Percentiles rank a stretch among this genome's conserved stretches.
Evolutionary conservation across 306 rosid genomes (phyloP).

Genomic region (Vigna mungo): DNA sequence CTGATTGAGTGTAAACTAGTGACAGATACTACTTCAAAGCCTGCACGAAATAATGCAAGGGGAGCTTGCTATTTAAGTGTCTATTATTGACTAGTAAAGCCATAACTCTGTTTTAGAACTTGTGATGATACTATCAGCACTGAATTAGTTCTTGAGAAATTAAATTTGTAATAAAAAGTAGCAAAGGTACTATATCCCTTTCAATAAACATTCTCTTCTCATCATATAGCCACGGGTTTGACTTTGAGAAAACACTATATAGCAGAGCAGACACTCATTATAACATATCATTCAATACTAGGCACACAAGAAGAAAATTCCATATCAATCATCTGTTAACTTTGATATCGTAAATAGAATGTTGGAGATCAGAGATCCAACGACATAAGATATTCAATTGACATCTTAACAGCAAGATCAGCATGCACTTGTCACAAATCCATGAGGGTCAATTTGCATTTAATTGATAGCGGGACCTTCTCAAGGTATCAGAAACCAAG

Average conservation of each 20-base stretch:
- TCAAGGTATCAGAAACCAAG: conserved; percentile 1
- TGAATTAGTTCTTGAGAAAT: too few species aligned
- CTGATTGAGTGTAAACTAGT: background rate
- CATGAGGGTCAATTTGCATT: conserved; percentile 4
- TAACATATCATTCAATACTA: background rate
- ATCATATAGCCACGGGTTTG: background rate
- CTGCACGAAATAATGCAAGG: background rate
- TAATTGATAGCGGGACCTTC: background rate
- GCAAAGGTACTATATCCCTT: background rate
- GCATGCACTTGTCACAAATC: conserved; percentile 5
- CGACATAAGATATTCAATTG: background rate
- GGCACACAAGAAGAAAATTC: background rate
- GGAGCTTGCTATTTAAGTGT: too few species aligned
- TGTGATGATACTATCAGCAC: background rate
- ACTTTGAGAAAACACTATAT: background rate
- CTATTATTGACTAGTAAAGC: background rate
- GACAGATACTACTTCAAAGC: background rate
- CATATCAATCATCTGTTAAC: conserved; percentile 8
- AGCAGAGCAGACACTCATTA: background rate
- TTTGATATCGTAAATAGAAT: conserved; percentile 1
- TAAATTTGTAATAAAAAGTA: background rate
- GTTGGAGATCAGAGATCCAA: conserved; percentile 12
- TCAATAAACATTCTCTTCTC: background rate
- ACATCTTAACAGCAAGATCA: conserved; percentile 12
- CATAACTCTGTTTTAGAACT: background rate